Evolutionary conservation across 1,284 basidiomycete species (phyloP).

Genomic region (Boletellus dicymbophilus): DNA sequence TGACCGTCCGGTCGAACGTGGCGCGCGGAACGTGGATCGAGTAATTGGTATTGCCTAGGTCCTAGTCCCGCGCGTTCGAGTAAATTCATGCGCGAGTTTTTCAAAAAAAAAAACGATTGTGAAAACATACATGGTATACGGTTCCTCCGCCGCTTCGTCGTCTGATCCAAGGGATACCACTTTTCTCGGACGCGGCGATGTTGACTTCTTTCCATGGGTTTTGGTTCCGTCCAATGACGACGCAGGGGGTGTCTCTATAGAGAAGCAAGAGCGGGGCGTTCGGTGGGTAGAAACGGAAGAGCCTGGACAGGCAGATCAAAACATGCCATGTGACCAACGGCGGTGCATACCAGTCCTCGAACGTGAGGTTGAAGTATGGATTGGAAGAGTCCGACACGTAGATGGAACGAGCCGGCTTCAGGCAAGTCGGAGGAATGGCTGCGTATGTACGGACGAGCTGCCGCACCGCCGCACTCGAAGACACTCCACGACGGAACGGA

Average conservation of each 20-base stretch:
- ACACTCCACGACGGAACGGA: conserved; percentile 13
- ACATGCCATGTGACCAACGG: conserved; percentile 1
- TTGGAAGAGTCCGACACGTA: conserved; percentile 85
- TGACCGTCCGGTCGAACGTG: conserved; percentile 80
- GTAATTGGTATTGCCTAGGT: conserved; percentile 97
- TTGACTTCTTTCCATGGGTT: conserved; percentile 99
- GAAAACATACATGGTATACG: conserved; percentile 85
- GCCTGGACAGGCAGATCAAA: conserved; percentile 49
- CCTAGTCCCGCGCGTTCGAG: conserved; percentile 63
- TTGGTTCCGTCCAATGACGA: conserved; percentile 96
- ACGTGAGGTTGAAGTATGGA: conserved; percentile 92
- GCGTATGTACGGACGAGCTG: conserved; percentile 13
- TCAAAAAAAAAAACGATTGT: background rate
- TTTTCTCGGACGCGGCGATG: conserved; percentile 49
- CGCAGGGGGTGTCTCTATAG: conserved; percentile 89
- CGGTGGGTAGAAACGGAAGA: conserved; percentile 76
- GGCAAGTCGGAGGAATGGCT: conserved; percentile 15
- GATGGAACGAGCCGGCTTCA: conserved; percentile 51
- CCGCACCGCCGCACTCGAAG: background rate
- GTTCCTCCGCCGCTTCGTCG: conserved; percentile 96
- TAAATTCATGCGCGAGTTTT: background rate
- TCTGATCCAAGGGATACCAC: conserved; percentile 80
- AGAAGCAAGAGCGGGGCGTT: conserved; percentile 79
- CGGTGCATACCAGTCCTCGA: conserved; percentile 85
- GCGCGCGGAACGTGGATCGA: conserved; percentile 88